Base-by-base conservation (phyloP, 1,139 yeast species). In the Saccharomycopsis hybrid region DNA sequence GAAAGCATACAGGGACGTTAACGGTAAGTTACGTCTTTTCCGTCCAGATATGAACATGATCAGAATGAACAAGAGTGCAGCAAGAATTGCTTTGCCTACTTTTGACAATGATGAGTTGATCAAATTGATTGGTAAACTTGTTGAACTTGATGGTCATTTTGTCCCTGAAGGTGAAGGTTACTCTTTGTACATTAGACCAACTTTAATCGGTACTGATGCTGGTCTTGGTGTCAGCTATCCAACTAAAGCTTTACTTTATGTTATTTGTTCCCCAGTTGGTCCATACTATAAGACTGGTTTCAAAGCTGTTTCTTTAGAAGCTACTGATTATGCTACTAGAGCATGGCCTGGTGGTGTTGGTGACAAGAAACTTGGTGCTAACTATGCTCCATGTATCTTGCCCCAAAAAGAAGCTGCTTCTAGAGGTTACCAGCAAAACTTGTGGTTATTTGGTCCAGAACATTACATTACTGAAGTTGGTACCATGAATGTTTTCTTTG, bases 311-410 rank as follows among this genome's bases (percentile, higher is more conserved):
- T 76, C 81, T 52, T 74, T 92, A 55, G 96, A 90, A 71, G 97
- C 97, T 58, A 88, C 96, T 36, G 95, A 87, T 64, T 81, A 86
- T 60, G 95, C 95, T 45, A 92, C 90, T 29, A 84, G 97, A 71
- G 97, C 98, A 13, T 92, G 97, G 97, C 97, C 97, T 62, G 96
- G 96, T 62, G 98, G 97, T 66, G 89, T 82, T 57, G 98, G 98
- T 68, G 83, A 89, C 75, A 83, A 80, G 69, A 92, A 92, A 72
- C 78, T 92, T 61, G 98, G 98, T 67, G 97, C 96, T 54, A 92
- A 92, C 72, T 92, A 92, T 65, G 97, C 97, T 42, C 96, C 97
- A 51, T 86, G 96, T 67, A 79, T 90, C 62, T 76, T 78, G 62
- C 97, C 97, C 31, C 96, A 87, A 71, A 71, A 78, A 59, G 80